Percentiles rank a stretch among this genome's conserved stretches.
Conservation (phyloP, 345 rosid genomes). For the Murraya koenigii region DNA sequence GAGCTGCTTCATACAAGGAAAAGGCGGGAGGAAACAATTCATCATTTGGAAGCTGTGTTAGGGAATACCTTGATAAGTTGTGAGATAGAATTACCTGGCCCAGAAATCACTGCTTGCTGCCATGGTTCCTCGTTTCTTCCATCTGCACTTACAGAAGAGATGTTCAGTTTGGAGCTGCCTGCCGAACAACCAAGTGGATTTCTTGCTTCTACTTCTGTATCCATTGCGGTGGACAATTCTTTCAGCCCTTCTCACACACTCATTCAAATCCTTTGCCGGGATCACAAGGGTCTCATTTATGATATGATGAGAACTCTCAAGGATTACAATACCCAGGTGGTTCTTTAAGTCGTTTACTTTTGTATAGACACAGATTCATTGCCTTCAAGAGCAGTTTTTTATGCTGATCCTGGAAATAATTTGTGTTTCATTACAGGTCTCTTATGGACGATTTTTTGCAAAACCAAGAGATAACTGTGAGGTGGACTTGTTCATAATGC, state of each 20-base stretch:
- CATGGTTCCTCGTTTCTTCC: conserved; percentile 60
- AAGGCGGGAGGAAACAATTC: conserved; percentile 48
- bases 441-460: conserved; percentile 63
- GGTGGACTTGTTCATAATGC: conserved; percentile 59
- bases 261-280: conserved; percentile 54
- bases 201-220: conserved; percentile 32
- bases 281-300: conserved; percentile 71
- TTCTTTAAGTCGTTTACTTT: not conserved
- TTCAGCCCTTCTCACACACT: conserved; percentile 65
- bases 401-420: not conserved
- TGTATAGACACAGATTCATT: not conserved
- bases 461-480: conserved; percentile 43
- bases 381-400: not conserved
- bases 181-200: conserved; percentile 32
- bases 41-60: conserved; percentile 34
- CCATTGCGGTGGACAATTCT: conserved; percentile 48
- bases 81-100: conserved; percentile 57
- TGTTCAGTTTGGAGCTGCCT: conserved; percentile 47
- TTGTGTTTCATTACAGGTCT: conserved; percentile 33
- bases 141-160: conserved; percentile 44
- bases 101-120: conserved; percentile 55
- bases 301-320: conserved; percentile 66
- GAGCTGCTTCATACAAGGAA: conserved; percentile 47
- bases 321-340: conserved; percentile 64
- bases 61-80: conserved; percentile 56